Evolutionary conservation across 306 rosid genomes (phyloP), one percentile per base, ranked within the genome.

Genomic region (Casuarina glauca): DNA sequence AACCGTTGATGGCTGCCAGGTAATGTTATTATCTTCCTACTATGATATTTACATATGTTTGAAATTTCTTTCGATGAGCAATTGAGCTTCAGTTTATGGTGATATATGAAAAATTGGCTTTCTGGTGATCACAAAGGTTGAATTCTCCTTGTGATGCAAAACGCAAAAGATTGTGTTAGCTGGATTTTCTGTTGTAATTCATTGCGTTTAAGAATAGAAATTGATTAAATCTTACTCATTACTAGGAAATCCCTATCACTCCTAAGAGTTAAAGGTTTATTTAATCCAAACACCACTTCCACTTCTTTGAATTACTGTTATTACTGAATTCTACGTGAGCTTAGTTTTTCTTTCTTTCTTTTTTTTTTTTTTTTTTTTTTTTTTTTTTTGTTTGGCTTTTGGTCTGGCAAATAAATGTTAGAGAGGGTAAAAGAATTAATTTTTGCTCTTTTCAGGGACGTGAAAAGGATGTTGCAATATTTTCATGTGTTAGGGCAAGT

Each of bases 1-100:
- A 52, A 94, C 96, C 36, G 91, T 94, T 41, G 98, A 94, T 76
- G 98, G 98, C 76, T 94, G 96, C 87, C 98, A 92, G 98, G 98
- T 94, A 87, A 70, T 50, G 41, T 52, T 81, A 73, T 50, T 69
- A 84, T 76, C 43, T 73, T 75, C 82, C 49, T 13, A 4, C 6
- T 72, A 20, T 46, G 26, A 5, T 26, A 54, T 43, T 26, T 74
- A 46, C 12, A 32, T 58, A 19, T 13, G 6, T 53, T 49, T 51
- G 1, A 41, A 45, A 26, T 52, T 39, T 3, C 7, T 62, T 36
- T 32, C 3, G 32, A 43, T 1, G 15, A 12, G 68, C 20, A 57
- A 26, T 62, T 62, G 69, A 36, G 12, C 44, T 35, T 35, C 2
- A 6, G 12, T 5, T 62, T 62, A 35, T 58, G 2, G 9, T n/a